These are phyloP conservation scores for Metschnikowia koreensis DNA, from an alignment of 805 yeast species.

Conservation along the genomic window DNA sequence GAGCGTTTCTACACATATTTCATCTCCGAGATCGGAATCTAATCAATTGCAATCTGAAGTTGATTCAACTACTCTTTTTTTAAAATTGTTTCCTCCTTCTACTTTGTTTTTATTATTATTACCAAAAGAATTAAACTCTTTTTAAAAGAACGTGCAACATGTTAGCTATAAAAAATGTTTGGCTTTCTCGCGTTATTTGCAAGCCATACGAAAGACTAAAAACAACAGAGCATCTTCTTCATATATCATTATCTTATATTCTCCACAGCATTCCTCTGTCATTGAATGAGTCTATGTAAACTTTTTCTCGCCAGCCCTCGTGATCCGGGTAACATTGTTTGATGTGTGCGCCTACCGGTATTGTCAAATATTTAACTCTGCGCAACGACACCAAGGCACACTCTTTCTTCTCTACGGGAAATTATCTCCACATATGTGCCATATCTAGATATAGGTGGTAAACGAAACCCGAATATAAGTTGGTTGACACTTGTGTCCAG, in stretches of 20 bases:
- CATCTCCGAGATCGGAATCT: constrained; percentile 1
- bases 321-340: constrained; percentile 5
- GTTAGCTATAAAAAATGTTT: no score
- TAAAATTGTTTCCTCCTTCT: neutral
- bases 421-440: constrained; percentile 41
- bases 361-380: neutral
- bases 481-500: constrained; percentile 19
- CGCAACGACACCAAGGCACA: neutral
- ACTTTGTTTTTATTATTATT: neutral
- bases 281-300: neutral
- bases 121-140: no score
- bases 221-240: neutral
- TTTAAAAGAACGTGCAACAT: no score
- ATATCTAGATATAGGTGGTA: constrained; percentile 35
- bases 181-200: no score
- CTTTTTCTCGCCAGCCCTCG: neutral
- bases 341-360: constrained; percentile 5
- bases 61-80: neutral
- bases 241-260: no score
- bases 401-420: constrained; percentile 17
- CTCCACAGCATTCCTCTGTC: no score
- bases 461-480: constrained; percentile 40
- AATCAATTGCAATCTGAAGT: neutral
- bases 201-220: neutral
- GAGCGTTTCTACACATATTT: neutral